phyloP scores from a whole-genome alignment of 2,329 filamentous ascomycete genomes.

The Trichoderma endophyticum region DNA sequence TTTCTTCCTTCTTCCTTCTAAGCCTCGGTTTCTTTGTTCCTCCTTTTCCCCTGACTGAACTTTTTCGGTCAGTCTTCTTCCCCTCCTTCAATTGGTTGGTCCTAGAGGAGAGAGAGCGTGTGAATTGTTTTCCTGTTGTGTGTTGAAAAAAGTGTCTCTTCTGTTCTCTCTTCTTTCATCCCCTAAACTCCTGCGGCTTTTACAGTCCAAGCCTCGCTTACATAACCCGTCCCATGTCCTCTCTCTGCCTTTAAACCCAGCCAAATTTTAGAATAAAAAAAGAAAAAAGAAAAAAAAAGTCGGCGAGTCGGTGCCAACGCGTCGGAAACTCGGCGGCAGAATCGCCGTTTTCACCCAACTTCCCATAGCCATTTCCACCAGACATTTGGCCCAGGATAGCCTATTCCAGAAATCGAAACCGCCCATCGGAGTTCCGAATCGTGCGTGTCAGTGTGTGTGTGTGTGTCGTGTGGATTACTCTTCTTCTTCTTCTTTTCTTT shows the following conservation, averaged over 20 bases:
- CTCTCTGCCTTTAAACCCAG: not conserved
- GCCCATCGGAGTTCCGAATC: not conserved
- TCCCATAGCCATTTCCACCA: not conserved
- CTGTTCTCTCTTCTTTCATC: too few species aligned
- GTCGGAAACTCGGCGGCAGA: constrained; percentile 33
- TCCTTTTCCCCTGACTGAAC: not conserved
- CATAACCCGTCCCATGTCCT: not conserved
- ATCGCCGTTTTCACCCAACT: constrained; percentile 25
- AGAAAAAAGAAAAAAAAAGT: not conserved
- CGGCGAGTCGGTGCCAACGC: constrained; percentile 16
- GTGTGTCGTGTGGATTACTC: not conserved
- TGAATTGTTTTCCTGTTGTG: too few species aligned
- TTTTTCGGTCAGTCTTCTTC: not conserved
- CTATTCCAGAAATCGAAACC: not conserved
- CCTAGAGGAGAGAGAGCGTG: not conserved
- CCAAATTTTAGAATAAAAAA: not conserved
- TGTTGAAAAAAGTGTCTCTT: not conserved
- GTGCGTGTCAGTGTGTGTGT: not conserved
- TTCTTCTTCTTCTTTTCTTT: not conserved
- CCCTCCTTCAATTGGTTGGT: not conserved
- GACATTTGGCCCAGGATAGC: not conserved
- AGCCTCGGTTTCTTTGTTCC: not conserved
- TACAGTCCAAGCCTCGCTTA: not conserved
- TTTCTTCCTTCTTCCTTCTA: not conserved
- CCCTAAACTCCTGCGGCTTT: not conserved